Conservation (phyloP, 192 early-diverging fungal genomes). For the Backusella tuberculispora region DNA sequence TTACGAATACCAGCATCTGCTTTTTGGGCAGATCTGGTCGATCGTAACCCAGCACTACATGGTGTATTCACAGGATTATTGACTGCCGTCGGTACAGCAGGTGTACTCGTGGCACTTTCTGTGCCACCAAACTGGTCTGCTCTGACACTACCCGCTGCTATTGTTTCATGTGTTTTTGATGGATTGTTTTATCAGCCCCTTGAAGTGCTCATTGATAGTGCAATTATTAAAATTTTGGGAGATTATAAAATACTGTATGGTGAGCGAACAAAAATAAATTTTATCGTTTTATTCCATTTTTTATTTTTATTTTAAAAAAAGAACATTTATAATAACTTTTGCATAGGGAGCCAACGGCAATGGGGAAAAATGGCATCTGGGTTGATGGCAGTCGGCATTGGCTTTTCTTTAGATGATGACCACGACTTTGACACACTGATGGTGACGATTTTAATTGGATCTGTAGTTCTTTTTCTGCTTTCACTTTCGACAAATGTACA, state of each 20-base stretch:
- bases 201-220: conserved; percentile 21
- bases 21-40: conserved; percentile 20
- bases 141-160: conserved; percentile 2
- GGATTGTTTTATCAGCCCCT: conserved; percentile 22
- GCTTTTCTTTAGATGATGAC: conserved; percentile 24
- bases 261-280: background rate
- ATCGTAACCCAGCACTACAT: conserved; percentile 7
- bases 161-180: conserved; percentile 27
- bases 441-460: conserved; percentile 19
- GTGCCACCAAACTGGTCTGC: conserved; percentile 14
- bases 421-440: conserved; percentile 32
- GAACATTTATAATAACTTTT: background rate
- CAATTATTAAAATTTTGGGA: conserved; percentile 31
- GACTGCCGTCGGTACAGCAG: conserved; percentile 20
- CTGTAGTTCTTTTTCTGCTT: conserved; percentile 14
- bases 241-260: conserved; percentile 34
- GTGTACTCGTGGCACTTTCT: conserved; percentile 14
- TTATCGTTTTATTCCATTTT: background rate
- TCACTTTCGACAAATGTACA: conserved; percentile 15
- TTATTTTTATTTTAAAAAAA: background rate
- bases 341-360: background rate
- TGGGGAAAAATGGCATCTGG: conserved; percentile 19
- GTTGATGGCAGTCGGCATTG: conserved; percentile 13
- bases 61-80: conserved; percentile 20
- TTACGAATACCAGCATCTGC: background rate